Percentiles rank a stretch among this genome's conserved stretches.
Evolutionary conservation across 129 eudicot species (phyloP).

Genomic region (Dittrichia graveolens): DNA sequence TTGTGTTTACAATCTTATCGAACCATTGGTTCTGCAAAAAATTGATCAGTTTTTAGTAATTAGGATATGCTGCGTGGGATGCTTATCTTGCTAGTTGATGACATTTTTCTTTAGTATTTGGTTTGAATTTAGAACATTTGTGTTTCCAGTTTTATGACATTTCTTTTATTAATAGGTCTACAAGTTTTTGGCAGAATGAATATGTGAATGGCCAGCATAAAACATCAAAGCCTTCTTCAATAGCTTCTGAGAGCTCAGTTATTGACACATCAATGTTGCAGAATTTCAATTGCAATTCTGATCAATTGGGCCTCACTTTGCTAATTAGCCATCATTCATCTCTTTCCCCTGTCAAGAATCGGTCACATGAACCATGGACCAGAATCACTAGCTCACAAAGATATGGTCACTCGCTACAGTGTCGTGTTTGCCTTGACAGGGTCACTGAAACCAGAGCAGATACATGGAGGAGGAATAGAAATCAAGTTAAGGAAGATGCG

Average conservation of each 20-base stretch:
- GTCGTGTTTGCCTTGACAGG: constrained; percentile 47
- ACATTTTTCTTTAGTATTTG: too few species aligned
- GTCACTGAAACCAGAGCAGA: constrained; percentile 25
- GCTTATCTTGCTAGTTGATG: too few species aligned
- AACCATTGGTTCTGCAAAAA: too few species aligned
- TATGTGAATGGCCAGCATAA: constrained; percentile 17
- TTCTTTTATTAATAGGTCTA: constrained; percentile 7
- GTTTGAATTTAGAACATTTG: background rate
- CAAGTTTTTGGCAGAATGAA: constrained; percentile 14
- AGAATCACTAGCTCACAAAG: constrained; percentile 29
- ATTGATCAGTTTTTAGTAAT: too few species aligned
- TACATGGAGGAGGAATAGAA: constrained; percentile 34
- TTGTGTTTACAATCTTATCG: background rate
- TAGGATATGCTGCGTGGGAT: too few species aligned
- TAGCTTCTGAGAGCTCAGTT: constrained; percentile 23
- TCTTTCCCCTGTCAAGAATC: constrained; percentile 26
- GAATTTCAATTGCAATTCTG: constrained; percentile 24
- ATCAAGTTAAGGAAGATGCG: constrained; percentile 9
- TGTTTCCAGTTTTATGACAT: background rate
- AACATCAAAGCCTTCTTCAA: constrained; percentile 14
- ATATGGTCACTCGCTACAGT: constrained; percentile 18
- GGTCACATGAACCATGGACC: constrained; percentile 23
- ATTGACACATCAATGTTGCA: constrained; percentile 44
- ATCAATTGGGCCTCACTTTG: constrained; percentile 24
- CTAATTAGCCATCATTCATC: background rate